These are phyloP conservation scores for Leishmania tropica DNA, from an alignment of 208 protist species.

Conservation along the genomic window DNA sequence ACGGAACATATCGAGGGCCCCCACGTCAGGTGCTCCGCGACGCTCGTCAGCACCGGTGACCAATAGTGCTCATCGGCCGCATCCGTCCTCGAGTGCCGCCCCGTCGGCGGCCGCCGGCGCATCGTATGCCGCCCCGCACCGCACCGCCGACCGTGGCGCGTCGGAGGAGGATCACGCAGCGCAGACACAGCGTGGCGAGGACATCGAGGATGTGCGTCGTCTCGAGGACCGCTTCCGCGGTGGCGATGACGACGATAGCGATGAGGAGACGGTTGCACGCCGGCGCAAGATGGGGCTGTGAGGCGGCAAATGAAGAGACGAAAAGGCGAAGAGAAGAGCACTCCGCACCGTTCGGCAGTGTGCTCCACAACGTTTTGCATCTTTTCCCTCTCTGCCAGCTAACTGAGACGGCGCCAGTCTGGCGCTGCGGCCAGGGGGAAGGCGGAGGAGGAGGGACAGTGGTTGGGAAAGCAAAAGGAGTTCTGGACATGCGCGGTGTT, in stretches of 20 bases:
- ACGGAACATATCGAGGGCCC: not conserved
- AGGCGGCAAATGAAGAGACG: not conserved
- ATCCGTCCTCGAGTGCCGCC: not conserved
- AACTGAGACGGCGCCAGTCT: not conserved
- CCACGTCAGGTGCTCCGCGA: not conserved
- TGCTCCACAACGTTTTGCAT: not conserved
- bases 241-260: constrained; percentile 40
- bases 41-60: not conserved
- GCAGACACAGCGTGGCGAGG: constrained; percentile 42
- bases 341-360: not conserved
- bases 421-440: not conserved
- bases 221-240: constrained; percentile 37
- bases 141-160: constrained; percentile 4
- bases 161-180: constrained; percentile 52
- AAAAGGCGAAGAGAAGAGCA: not conserved
- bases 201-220: constrained; percentile 61
- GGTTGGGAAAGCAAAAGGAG: not conserved
- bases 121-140: not conserved
- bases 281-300: constrained; percentile 11
- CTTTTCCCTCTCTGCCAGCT: not conserved
- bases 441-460: not conserved
- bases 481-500: not conserved
- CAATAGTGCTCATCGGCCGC: not conserved
- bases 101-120: not conserved
- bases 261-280: constrained; percentile 12